A percentile compares a stretch with the other conserved stretches of the same genome.
Conservation (phyloP, 2,329 filamentous ascomycete species). For the Lasiodiplodia theobromae region DNA sequence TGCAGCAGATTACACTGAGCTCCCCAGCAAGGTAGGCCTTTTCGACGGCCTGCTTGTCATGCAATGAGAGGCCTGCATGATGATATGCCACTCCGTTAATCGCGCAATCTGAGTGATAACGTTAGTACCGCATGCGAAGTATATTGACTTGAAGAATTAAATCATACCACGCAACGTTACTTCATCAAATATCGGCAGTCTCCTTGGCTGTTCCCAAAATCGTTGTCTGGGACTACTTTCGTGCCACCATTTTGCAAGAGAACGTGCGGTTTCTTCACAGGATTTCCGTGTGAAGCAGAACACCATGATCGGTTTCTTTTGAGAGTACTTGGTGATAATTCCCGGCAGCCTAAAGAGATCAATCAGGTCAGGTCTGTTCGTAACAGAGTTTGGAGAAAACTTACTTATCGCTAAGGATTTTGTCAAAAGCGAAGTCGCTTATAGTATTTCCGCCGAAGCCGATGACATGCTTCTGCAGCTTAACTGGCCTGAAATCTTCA, state of each 20-base stretch:
- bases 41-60: constrained; percentile 73
- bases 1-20: constrained; percentile 85
- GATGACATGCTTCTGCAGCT: constrained; percentile 77
- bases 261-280: constrained; percentile 70
- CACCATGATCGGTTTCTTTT: constrained; percentile 78
- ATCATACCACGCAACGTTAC: constrained; percentile 65
- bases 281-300: constrained; percentile 83
- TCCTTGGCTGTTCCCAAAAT: constrained; percentile 68
- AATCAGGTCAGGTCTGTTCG: background rate
- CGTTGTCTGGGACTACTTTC: constrained; percentile 58
- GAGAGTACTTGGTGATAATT: constrained; percentile 70
- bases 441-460: constrained; percentile 72
- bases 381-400: constrained; percentile 33
- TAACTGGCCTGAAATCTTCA: constrained; percentile 81
- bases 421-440: constrained; percentile 76
- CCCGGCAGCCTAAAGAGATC: constrained; percentile 63
- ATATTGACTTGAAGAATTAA: background rate
- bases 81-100: constrained; percentile 77
- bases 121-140: constrained; percentile 26
- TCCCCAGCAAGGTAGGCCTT: constrained; percentile 72
- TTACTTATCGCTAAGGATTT: constrained; percentile 67
- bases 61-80: constrained; percentile 74
- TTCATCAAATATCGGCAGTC: constrained; percentile 60
- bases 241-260: constrained; percentile 71
- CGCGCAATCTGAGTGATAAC: constrained; percentile 49